Percentiles rank a stretch among this genome's conserved stretches.
Evolutionary conservation across 2,329 filamentous ascomycete species (phyloP).

Genomic region (Cladorrhinum sp.): DNA sequence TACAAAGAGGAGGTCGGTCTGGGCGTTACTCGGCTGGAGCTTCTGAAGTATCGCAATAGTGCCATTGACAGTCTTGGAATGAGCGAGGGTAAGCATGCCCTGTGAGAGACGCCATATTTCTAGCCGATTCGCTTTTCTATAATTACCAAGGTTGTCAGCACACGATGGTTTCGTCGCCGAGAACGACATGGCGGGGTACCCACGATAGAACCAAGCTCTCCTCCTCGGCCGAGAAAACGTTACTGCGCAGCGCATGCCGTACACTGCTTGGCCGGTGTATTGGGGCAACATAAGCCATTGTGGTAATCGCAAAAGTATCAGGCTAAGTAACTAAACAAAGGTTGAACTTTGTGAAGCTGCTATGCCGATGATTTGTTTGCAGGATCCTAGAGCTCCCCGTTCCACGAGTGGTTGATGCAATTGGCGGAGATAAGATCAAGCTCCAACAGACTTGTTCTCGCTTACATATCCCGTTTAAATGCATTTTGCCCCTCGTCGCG

Average conservation of each 20-base stretch:
- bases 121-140: constrained; percentile 77
- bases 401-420: constrained; percentile 21
- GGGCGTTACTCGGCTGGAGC: constrained; percentile 69
- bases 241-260: constrained; percentile 79
- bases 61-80: constrained; percentile 74
- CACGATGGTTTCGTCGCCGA: neutral
- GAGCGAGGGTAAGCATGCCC: constrained; percentile 62
- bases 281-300: constrained; percentile 91
- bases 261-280: constrained; percentile 92
- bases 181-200: constrained; percentile 34
- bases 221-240: constrained; percentile 69
- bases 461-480: constrained; percentile 15
- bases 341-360: neutral
- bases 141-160: constrained; percentile 15
- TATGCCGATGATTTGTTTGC: neutral
- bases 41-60: constrained; percentile 82
- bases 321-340: neutral
- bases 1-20: constrained; percentile 83
- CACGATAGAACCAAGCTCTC: constrained; percentile 88
- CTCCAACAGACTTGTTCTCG: constrained; percentile 6
- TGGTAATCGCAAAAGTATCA: constrained; percentile 6
- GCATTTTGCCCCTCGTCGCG: constrained; percentile 15
- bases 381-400: neutral
- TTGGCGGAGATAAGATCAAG: constrained; percentile 23
- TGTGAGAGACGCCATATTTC: constrained; percentile 74